Evolutionary conservation across 2,329 filamentous ascomycete species (phyloP), one percentile per base, ranked within the genome.

Genomic region (Aspergillus eucalypticola): DNA sequence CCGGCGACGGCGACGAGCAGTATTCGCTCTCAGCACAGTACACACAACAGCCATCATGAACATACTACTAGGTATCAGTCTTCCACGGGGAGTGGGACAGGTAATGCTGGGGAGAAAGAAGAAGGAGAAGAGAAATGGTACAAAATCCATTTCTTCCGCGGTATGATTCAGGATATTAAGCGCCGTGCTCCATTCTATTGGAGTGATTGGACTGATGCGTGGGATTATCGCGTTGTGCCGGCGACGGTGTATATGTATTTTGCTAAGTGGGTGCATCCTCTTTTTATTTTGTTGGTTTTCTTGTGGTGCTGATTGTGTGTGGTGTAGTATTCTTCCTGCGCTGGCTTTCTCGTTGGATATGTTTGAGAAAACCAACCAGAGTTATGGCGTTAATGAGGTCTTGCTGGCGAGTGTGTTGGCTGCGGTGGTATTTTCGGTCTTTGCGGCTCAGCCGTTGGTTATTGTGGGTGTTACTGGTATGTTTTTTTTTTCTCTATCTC

Each of bases 241-340:
- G 91, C 91, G 15, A 96, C 92, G 8, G 81, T 96, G 29, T 96
- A 96, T 77, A 96, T 96, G 90, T 96, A 95, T 79, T 96, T 96
- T 83, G 91, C 92, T 64, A 96, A 96, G 91, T 94, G 83, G 71
- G 83, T 71, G 56, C 50, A 25, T 17, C 32, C 59, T 48, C 35
- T 8, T 53, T 35, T 42, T 35, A 11, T 15, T 38, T 29, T 15
- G 13, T 29, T 53, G 35, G 19, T 35, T 0, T 29, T 29, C 2
- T 10, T 29, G 8, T 29, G 27, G 5, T 6, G 23, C 13, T 42
- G 38, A 10, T 21, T 11, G 25, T 25, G 38, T 11, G n/a, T 19
- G 3, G 8, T 11, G 17, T 56, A 95, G 91, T 78, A 95, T 96
- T 70, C 78, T 96, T 11, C 92, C 92, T 1, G 92, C 92, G 1